phyloP scores from a whole-genome alignment of 768 basidiomycete genomes.

The Rickenella mellea region DNA sequence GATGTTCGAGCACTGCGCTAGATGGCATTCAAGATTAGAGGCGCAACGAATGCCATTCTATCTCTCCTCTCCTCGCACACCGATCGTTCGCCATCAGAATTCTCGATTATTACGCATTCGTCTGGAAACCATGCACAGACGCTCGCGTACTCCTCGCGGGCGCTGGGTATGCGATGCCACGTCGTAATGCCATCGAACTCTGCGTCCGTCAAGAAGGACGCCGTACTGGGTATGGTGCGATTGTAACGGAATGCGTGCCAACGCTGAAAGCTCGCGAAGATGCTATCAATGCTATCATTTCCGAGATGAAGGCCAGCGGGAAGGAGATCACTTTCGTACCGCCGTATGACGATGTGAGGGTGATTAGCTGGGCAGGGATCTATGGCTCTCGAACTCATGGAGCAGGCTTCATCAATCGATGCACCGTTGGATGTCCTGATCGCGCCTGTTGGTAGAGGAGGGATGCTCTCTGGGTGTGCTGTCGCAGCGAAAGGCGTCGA shows the following conservation, averaged over 20 bases:
- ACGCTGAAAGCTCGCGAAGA: constrained; percentile 16
- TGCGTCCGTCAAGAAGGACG: constrained; percentile 16
- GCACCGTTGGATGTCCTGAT: constrained; percentile 22
- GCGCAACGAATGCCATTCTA: constrained; percentile 24
- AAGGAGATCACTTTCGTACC: constrained; percentile 20
- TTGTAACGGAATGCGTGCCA: constrained; percentile 14
- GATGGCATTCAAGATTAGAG: constrained; percentile 28
- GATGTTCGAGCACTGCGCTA: too few species aligned
- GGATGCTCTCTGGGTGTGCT: constrained; percentile 26
- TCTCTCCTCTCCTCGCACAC: too few species aligned
- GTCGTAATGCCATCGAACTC: constrained; percentile 25
- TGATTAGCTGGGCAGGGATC: constrained; percentile 30
- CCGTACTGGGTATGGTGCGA: constrained; percentile 17
- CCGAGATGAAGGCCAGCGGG: constrained; percentile 6
- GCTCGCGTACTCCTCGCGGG: constrained; percentile 24
- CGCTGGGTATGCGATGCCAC: constrained; percentile 22
- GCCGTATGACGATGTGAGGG: constrained; percentile 25
- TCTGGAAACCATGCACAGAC: constrained; percentile 32
- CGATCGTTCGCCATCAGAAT: constrained; percentile 2
- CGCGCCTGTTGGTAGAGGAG: constrained; percentile 29
- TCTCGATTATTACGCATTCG: constrained; percentile 26
- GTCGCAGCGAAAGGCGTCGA: constrained; percentile 21
- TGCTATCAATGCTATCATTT: constrained; percentile 8
- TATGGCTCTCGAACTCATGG: constrained; percentile 23
- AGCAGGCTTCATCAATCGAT: constrained; percentile 20